Percentiles rank a stretch among this genome's conserved stretches.
phyloP scores from a whole-genome alignment of 495 filamentous ascomycete species.

The Extremus antarcticus region DNA sequence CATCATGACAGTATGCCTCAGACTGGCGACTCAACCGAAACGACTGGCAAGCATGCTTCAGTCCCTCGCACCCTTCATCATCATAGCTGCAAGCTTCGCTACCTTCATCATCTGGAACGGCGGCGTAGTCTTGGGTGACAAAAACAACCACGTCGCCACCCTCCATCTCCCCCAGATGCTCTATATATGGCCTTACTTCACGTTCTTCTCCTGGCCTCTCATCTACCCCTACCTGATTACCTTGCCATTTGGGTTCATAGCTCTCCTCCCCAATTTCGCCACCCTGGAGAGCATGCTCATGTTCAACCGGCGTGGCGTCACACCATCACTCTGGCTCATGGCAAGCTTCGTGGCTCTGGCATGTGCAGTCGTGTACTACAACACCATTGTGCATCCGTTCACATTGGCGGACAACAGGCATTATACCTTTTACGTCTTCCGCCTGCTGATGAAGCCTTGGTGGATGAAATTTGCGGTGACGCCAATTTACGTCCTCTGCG shows the following conservation, averaged over 20 bases:
- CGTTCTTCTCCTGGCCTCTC: conserved; percentile 81
- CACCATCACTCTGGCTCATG: conserved; percentile 33
- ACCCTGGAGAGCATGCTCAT: conserved; percentile 28
- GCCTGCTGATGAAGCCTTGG: conserved; percentile 60
- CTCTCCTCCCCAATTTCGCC: conserved; percentile 9
- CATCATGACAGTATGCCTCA: conserved; percentile 27
- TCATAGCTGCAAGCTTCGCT: conserved; percentile 56
- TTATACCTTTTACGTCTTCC: conserved; percentile 94
- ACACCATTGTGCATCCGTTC: conserved; percentile 92
- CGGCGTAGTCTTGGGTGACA: conserved; percentile 87
- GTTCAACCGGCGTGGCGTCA: conserved; percentile 22
- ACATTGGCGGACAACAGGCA: conserved; percentile 94
- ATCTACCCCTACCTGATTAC: conserved; percentile 41
- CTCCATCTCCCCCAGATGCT: conserved; percentile 87
- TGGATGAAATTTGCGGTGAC: conserved; percentile 57
- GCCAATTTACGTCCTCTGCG: conserved; percentile 49
- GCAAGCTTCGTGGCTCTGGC: conserved; percentile 37
- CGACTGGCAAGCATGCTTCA: conserved; percentile 40
- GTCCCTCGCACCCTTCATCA: conserved; percentile 53
- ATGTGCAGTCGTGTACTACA: conserved; percentile 55
- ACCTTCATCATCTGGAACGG: conserved; percentile 77
- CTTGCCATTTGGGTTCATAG: conserved; percentile 9
- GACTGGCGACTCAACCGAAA: conserved; percentile 38
- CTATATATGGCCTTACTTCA: conserved; percentile 82
- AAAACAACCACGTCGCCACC: conserved; percentile 82